A percentile compares a stretch with the other conserved stretches of the same genome.
These are phyloP conservation scores for Beta lomatogona DNA, from an alignment of 179 eudicot genomes.

Conservation along the genomic window DNA sequence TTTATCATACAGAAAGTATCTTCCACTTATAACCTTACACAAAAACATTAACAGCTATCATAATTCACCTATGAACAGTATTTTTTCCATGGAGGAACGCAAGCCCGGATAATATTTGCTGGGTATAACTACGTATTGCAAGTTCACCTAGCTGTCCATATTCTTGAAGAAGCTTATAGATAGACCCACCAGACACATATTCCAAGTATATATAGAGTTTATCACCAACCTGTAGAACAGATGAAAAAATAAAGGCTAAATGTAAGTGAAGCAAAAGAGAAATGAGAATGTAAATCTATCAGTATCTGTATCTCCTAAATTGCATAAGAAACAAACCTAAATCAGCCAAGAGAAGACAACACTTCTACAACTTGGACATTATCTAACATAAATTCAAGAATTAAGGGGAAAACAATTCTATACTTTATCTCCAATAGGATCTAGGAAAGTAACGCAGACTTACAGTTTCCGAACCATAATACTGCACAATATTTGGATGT, in stretches of 20 bases:
- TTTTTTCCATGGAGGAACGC: constrained; percentile 80
- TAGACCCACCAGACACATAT: constrained; percentile 95
- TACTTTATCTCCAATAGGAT: not conserved
- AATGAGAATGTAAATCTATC: not conserved
- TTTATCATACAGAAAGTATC: not conserved
- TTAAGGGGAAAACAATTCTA: no score
- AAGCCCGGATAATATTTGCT: constrained; percentile 89
- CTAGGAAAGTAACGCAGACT: constrained; percentile 29
- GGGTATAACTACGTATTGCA: constrained; percentile 88
- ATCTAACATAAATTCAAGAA: not conserved
- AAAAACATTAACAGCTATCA: not conserved
- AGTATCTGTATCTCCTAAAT: not conserved
- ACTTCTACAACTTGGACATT: not conserved
- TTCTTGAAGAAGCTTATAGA: constrained; percentile 89
- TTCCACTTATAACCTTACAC: not conserved
- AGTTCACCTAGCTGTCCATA: constrained; percentile 88
- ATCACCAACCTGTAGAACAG: constrained; percentile 69
- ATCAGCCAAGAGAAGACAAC: not conserved
- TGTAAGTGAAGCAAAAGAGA: not conserved
- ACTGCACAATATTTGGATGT: constrained; percentile 92
- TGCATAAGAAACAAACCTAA: not conserved
- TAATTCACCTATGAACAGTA: constrained; percentile 78
- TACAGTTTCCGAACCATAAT: constrained; percentile 84
- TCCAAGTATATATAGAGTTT: constrained; percentile 88
- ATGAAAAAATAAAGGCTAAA: not conserved